phyloP scores from a whole-genome alignment of 1,284 basidiomycete species.

The Cystobasidium slooffiae region DNA sequence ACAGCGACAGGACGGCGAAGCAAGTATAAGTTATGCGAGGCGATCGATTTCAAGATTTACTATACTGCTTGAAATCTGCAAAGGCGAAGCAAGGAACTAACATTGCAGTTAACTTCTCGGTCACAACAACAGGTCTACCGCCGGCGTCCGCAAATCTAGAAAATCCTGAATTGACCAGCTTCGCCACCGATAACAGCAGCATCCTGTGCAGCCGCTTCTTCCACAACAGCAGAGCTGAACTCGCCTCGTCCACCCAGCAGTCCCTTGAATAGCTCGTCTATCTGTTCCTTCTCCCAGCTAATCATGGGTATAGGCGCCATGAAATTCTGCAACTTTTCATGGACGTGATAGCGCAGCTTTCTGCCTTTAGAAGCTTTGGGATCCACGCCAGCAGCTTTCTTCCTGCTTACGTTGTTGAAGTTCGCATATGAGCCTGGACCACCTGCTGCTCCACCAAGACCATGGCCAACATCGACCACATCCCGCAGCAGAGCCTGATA shows the following conservation, averaged over 20 bases:
- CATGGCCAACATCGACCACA: conserved; percentile 68
- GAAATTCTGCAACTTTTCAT: conserved; percentile 91
- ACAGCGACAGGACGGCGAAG: too few species aligned
- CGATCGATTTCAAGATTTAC: too few species aligned
- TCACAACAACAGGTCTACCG: conserved; percentile 7
- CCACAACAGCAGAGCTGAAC: conserved; percentile 7
- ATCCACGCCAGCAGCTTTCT: conserved; percentile 75
- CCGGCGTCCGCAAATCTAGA: not conserved
- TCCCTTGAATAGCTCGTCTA: conserved; percentile 86
- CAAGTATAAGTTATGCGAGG: too few species aligned
- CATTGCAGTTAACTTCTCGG: not conserved
- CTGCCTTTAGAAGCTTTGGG: conserved; percentile 92
- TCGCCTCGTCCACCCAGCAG: conserved; percentile 65
- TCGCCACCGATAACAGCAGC: conserved; percentile 19
- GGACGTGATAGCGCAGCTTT: conserved; percentile 85
- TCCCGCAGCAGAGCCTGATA: conserved; percentile 87
- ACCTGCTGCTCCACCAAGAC: conserved; percentile 55
- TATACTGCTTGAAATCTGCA: too few species aligned
- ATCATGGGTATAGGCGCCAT: conserved; percentile 75
- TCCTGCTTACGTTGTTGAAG: conserved; percentile 56
- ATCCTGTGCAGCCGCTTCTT: conserved; percentile 3
- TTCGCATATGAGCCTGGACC: conserved; percentile 64
- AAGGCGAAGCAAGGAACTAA: too few species aligned
- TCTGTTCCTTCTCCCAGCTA: conserved; percentile 88
- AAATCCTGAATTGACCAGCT: conserved; percentile 21